Evolutionary conservation across 768 basidiomycete genomes (phyloP).

Genomic region (Astraeus odoratus): DNA sequence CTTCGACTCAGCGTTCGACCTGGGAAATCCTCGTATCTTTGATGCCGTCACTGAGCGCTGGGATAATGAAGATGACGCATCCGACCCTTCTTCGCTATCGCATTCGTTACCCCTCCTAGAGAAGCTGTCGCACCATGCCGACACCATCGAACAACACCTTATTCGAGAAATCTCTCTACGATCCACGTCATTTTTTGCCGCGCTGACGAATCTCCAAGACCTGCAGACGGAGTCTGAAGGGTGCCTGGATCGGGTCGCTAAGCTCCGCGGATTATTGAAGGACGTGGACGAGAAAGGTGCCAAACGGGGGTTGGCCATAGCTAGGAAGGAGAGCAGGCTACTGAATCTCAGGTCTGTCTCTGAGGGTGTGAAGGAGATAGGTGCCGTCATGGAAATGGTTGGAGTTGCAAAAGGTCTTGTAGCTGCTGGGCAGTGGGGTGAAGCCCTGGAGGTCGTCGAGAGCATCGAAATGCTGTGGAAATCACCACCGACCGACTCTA

Average conservation of each 20-base stretch:
- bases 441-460: slow-evolving; percentile 72
- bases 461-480: slow-evolving; percentile 58
- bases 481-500: slow-evolving; percentile 4
- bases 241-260: slow-evolving; percentile 69
- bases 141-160: slow-evolving; percentile 91
- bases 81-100: slow-evolving; percentile 57
- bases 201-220: slow-evolving; percentile 88
- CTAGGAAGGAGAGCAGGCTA: slow-evolving; percentile 57
- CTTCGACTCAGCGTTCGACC: slow-evolving; percentile 71
- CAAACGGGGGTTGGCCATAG: slow-evolving; percentile 69
- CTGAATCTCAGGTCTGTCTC: slow-evolving; percentile 52
- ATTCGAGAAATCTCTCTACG: slow-evolving; percentile 87
- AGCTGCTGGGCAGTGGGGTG: slow-evolving; percentile 81
- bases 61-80: slow-evolving; percentile 28
- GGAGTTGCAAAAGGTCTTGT: slow-evolving; percentile 67
- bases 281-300: slow-evolving; percentile 76
- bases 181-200: slow-evolving; percentile 92
- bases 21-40: slow-evolving; percentile 76
- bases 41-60: slow-evolving; percentile 64
- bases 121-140: slow-evolving; percentile 85
- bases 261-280: slow-evolving; percentile 62
- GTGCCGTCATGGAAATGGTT: slow-evolving; percentile 71
- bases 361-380: slow-evolving; percentile 57
- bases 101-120: slow-evolving; percentile 75
- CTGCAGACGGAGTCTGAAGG: slow-evolving; percentile 84